Evolutionary conservation across 2,329 filamentous ascomycete genomes (phyloP), one percentile per base, ranked within the genome.

Genomic region (Pseudogymnoascus sp.): DNA sequence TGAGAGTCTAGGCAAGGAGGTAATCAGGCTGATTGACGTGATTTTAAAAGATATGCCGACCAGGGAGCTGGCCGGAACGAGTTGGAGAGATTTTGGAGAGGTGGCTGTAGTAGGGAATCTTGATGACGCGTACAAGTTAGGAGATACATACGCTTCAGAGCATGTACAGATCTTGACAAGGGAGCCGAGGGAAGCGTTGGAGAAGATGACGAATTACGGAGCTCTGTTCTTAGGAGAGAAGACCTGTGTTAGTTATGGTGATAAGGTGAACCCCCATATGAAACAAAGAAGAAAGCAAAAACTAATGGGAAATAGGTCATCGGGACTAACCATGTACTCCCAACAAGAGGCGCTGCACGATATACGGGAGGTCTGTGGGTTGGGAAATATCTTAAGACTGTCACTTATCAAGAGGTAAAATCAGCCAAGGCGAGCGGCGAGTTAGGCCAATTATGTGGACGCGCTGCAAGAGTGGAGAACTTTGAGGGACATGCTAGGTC

Each of bases 301-400:
- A 35, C 62, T 64, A 9, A 63, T 23, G n/a, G 5, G 14, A 23
- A 14, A 8, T 52, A 80, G 77, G 79, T 77, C 37, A 83, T 83
- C 63, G 81, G 80, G 1, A 83, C 81, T 2, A 83, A 83, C 67
- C 81, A 83, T 66, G 80, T 83, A 2, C 72, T 83, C 0, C 80
- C 81, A 0, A 83, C 81, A 0, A 72, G 75, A 1, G 75, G 75
- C 18, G 80, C 79, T 0, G 76, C 77, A 0, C 70, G 77, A 2
- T 83, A 80, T 66, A 83, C 80, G 0, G 80, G 80, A 1, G 81
- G 81, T 1, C 72, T 83, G 3, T 83, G 80, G 80, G 80, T 83
- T 1, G 80, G 81, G n/a, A 83, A 83, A 68, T 83, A 75, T 65
- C 71, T 83, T 14, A 74, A 76, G 35, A 83, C 80, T 0, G 73